Conservation (phyloP, 2,329 filamentous ascomycete species). For the Aspergillus latus region DNA sequence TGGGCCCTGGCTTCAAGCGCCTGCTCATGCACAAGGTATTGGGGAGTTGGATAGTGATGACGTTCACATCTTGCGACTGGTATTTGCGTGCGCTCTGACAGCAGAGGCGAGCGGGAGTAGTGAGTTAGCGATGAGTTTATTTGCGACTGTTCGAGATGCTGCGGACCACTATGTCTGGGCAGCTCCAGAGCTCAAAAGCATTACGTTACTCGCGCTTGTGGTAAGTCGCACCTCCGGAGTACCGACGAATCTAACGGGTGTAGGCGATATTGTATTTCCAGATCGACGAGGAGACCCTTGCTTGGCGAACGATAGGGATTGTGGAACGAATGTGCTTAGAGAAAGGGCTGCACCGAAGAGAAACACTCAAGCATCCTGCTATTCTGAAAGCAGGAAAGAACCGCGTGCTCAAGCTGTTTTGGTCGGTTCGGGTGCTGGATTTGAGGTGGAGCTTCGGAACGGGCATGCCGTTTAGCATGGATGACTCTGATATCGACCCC, state of each 20-base stretch:
- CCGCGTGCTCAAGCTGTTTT: conserved; percentile 73
- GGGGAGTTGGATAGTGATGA: conserved; percentile 57
- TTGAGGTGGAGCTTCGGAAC: conserved; percentile 84
- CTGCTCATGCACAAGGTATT: conserved; percentile 17
- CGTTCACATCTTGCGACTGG: conserved; percentile 73
- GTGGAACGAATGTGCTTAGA: conserved; percentile 76
- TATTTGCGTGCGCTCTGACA: conserved; percentile 74
- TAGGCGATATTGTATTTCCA: conserved; percentile 78
- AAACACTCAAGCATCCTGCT: conserved; percentile 67
- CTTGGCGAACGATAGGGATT: conserved; percentile 87
- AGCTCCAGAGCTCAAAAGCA: conserved; percentile 57
- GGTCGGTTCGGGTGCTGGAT: conserved; percentile 85
- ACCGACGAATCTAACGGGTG: neutral
- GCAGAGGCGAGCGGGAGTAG: conserved; percentile 78
- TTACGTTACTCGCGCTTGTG: conserved; percentile 57
- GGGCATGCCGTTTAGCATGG: conserved; percentile 78
- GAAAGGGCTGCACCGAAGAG: conserved; percentile 75
- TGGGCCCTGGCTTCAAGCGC: neutral
- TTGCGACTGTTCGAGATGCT: conserved; percentile 70
- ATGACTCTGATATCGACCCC: conserved; percentile 81
- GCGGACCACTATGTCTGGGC: conserved; percentile 64
- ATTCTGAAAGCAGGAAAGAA: conserved; percentile 66
- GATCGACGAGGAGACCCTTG: conserved; percentile 77
- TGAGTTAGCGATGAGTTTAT: conserved; percentile 69
- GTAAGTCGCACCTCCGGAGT: conserved; percentile 20